Base-by-base conservation (phyloP, 2,329 filamentous ascomycete genomes). In the Coniella vitis region DNA sequence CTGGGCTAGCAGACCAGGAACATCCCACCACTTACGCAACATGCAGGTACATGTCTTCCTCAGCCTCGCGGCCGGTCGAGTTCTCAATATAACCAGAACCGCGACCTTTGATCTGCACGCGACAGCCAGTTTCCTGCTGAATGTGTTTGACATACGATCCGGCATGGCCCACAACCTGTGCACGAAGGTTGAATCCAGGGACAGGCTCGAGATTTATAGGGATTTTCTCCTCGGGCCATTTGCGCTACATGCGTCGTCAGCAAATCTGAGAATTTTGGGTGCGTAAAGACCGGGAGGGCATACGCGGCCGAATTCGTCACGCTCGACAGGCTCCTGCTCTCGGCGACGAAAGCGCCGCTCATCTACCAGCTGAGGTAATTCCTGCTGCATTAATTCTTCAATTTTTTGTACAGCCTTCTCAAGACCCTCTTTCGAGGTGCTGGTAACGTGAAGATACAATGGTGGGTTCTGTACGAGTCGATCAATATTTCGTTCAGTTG, bases 101-200 rank as follows among this genome's bases (percentile, higher is more conserved):
- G 55, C 87, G 88, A 16, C 93, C 93, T 66, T 98, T 98, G 71
- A 98, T 98, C 66, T 98, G 93, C 21, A 98, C 93, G 58, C 91
- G 87, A 65, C 93, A 97, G 54, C 87, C 80, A 13, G 93, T 97
- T 68, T 95, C 90, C 63, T 90, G 84, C 68, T 97, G 93, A 56
- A 98, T 97, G 63, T 96, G 91, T 69, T 98, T 98, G 53, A 98
- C 93, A 63, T 97, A 96, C 38, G 88, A 86, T 52, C 93, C 93
- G 29, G 90, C 90, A 58, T 91, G 87, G 43, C 93, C 93, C 47
- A 98, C 93, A 40, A 98, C 91, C 64, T 97, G 90, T 45, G 93
- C 93, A 55, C 93, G 86, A 41, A 98, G 74, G 63, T 98, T 98
- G 71, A 98, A 98, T 17, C 93, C 93, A 20, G 84, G 88, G 46